Base-by-base conservation (phyloP, 192 early-diverging fungal genomes). In the Phlyctochytrium bullatum region DNA sequence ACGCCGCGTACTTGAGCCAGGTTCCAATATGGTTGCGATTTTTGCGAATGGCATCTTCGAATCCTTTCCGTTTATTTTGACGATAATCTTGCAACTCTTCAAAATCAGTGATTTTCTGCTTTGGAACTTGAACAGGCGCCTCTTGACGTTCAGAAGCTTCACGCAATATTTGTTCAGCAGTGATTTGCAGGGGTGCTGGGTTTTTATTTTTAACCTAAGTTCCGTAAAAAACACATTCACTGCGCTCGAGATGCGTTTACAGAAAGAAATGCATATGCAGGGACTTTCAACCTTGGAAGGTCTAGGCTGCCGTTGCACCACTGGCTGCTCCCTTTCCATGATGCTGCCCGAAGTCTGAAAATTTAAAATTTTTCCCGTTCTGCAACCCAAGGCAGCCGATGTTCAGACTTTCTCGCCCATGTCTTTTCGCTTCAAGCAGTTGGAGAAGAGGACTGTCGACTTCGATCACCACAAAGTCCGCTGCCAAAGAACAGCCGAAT, bases 151-250 rank as follows among this genome's bases (percentile, higher is more conserved):
- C 93, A 67, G 92, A 90, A 14, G 94, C 92, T 73, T 99, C 97
- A 35, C 94, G 88, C 29, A 99, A 87, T 53, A 99, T 91, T 80
- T 99, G 97, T 80, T 99, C 97, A 16, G 97, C 97, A 25, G 96
- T 98, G 76, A 99, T 99, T 76, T 99, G 97, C 20, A 98, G 84
- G 3, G 90, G 86, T n/a, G 95, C 94, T 1, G 97, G 89, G 78
- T 90, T 96, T 84, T 99, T 99, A 82, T 99, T 98, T 76, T 96
- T 96, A 75, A 98, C 94, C 71, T 79, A 47, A 20, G 20, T 47
- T 47, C 20, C 40, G 20, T 6, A 47, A n/a, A n/a, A n/a, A n/a
- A n/a, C n/a, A n/a, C n/a, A n/a, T n/a, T n/a, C n/a, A n/a, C n/a
- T n/a, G n/a, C n/a, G n/a, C n/a, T n/a, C n/a, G n/a, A n/a, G n/a